Evolutionary conservation across 2,329 filamentous ascomycete genomes (phyloP), one percentile per base, ranked within the genome.

Genomic region (Phaeosphaeria sp.): DNA sequence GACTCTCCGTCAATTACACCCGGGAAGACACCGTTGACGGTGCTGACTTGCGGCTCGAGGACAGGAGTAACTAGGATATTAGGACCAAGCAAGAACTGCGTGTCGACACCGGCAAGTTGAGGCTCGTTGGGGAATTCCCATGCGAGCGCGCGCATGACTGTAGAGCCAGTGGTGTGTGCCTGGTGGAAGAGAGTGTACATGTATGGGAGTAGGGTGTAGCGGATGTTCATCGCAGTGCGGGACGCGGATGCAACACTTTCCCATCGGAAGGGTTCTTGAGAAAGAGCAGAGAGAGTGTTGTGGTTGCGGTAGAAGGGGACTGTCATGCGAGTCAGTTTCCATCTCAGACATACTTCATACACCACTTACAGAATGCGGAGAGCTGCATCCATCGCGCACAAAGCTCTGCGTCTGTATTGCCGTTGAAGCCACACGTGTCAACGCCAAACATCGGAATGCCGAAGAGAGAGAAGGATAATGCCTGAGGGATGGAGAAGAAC

Each of bases 221-320:
- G 86, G 61, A 92, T 89, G 4, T 81, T 76, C 86, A 92, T 92
- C 1, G 89, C 90, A 0, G 76, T 79, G 60, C 84, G 85, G n/a
- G 84, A 82, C 0, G 90, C 89, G 4, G 87, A 83, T 2, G 84
- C 83, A 1, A 92, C 90, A 1, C 83, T 84, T 2, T 79, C 79
- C 90, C 90, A 93, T 17, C 83, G 72, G 68, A 91, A 93, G 0
- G 90, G 89, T 74, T 93, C 91, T 71, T 93, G 91, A 0, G 84
- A 72, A 50, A 82, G 82, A 11, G 87, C 84, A 0, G 81, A 83
- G 1, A 90, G 77, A 3, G 79, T 79, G 69, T 92, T 92, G 80
- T 93, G 90, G 76, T 92, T 92, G 24, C 90, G 83, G 78, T 91
- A 92, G 78, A 92, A 92, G 6, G 89, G 88, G 78, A 91, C 25